Evolutionary conservation across 208 protist genomes (phyloP), one percentile per base, ranked within the genome.

Genomic region (Trypanosoma mega): DNA sequence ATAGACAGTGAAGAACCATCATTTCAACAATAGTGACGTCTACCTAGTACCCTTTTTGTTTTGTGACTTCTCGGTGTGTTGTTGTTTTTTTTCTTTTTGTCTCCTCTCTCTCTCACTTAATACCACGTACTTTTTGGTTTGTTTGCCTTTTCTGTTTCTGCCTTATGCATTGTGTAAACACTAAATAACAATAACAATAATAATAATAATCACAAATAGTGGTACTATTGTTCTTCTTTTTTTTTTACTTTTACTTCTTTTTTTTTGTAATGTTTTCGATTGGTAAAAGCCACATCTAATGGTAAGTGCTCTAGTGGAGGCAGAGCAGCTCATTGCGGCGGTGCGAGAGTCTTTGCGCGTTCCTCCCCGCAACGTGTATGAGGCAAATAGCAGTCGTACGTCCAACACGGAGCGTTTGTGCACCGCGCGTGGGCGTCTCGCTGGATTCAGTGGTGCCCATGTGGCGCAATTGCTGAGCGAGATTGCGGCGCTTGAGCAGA

Each of bases 321-420:
- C 74, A 11, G 76, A 86, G 47, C 30, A 68, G 0, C 47, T 74
- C 6, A 20, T 89, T 1, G 62, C 48, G n/a, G 59, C 24, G 2
- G 78, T 82, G 18, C 57, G 78, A 44, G 69, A 72, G 30, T 82
- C 80, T 1, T 60, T 94, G n/a, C 47, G 53, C 7, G 58, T 62
- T 36, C 67, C 55, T 9, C 74, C 83, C 9, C 78, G 87, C 20
- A 91, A 81, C 26, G 46, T 63, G 8, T 94, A 94, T 56, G 81
- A 94, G 50, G 78, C 65, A 6, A 56, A 85, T 18, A 73, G 76
- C 41, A 65, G 69, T 2, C 71, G 72, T 47, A 64, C 29, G 16
- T 26, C 52, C 20, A 87, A 79, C 56, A 53, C 71, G 27, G 74
- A 84, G 54, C 60, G 74, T n/a, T 70, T 94, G 12, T 57, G 52